Percentiles rank a stretch among this genome's conserved stretches.
Evolutionary conservation across 495 filamentous ascomycete species (phyloP).

Genomic region (Apiosordaria backusii): DNA sequence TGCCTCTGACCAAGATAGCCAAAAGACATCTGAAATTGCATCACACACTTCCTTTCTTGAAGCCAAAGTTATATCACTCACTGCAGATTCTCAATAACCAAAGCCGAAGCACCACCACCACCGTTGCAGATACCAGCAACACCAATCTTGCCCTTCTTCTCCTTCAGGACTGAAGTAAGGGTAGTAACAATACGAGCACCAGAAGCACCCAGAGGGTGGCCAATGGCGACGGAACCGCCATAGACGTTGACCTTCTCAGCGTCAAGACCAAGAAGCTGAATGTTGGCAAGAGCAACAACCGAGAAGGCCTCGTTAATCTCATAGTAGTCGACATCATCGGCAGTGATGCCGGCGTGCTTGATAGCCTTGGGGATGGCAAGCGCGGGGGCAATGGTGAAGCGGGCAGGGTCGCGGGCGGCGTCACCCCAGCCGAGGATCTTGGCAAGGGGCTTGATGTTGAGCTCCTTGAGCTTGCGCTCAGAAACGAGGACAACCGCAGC

Average conservation of each 20-base stretch:
- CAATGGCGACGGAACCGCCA: slow-evolving; percentile 92
- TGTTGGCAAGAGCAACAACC: slow-evolving; percentile 91
- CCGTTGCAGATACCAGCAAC: slow-evolving; percentile 97
- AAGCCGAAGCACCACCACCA: slow-evolving; percentile 86
- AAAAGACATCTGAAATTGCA: neutral
- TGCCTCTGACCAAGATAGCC: neutral
- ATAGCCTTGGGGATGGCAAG: slow-evolving; percentile 95
- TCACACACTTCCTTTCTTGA: neutral
- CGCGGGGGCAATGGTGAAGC: slow-evolving; percentile 95
- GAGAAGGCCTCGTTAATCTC: slow-evolving; percentile 99
- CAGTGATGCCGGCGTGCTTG: slow-evolving; percentile 77
- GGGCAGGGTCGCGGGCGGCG: slow-evolving; percentile 80
- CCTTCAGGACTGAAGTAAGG: slow-evolving; percentile 79
- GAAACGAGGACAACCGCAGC: slow-evolving; percentile 87
- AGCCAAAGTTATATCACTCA: slow-evolving; percentile 29
- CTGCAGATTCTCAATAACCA: slow-evolving; percentile 75
- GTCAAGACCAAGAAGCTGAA: slow-evolving; percentile 76
- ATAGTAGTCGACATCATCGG: slow-evolving; percentile 78
- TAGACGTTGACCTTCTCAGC: slow-evolving; percentile 93
- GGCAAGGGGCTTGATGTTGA: slow-evolving; percentile 82
- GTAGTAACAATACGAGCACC: slow-evolving; percentile 94
- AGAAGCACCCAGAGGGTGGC: slow-evolving; percentile 89
- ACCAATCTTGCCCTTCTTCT: slow-evolving; percentile 89
- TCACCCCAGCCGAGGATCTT: slow-evolving; percentile 97
- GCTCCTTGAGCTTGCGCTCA: slow-evolving; percentile 81